phyloP scores from a whole-genome alignment of 164 flowering plant species.

The Saururus chinensis region DNA sequence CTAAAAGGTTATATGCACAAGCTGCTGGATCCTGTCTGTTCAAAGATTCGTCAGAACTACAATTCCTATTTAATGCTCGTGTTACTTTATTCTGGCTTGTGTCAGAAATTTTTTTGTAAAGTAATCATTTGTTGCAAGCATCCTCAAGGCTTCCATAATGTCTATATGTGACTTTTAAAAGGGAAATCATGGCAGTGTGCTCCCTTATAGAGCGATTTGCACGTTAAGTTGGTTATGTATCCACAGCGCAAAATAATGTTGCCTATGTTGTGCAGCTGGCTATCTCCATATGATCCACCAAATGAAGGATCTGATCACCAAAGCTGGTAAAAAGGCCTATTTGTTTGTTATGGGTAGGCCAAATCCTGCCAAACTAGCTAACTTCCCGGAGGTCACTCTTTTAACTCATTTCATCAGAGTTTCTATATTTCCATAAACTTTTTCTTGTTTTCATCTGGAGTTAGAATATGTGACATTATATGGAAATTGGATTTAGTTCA shows the following conservation, averaged over 20 bases:
- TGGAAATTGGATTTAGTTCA: too few relatives aligned
- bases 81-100: background rate
- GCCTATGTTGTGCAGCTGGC: slow-evolving; percentile 50
- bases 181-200: background rate
- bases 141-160: background rate
- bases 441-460: slow-evolving; percentile 1
- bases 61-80: background rate
- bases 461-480: background rate
- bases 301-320: slow-evolving; percentile 62
- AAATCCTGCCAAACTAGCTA: slow-evolving; percentile 95
- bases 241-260: background rate
- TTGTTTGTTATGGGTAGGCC: slow-evolving; percentile 88
- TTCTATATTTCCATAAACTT: background rate
- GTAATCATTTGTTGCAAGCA: background rate
- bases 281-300: slow-evolving; percentile 76
- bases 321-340: slow-evolving; percentile 83
- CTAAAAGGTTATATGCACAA: too few relatives aligned
- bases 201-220: background rate
- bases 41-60: background rate
- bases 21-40: background rate
- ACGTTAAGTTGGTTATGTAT: background rate
- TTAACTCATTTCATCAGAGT: background rate
- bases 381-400: slow-evolving; percentile 76
- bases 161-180: background rate
- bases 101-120: background rate